Evolutionary conservation across 192 early-diverging fungal species (phyloP).

Genomic region (Geranomyces variabilis): DNA sequence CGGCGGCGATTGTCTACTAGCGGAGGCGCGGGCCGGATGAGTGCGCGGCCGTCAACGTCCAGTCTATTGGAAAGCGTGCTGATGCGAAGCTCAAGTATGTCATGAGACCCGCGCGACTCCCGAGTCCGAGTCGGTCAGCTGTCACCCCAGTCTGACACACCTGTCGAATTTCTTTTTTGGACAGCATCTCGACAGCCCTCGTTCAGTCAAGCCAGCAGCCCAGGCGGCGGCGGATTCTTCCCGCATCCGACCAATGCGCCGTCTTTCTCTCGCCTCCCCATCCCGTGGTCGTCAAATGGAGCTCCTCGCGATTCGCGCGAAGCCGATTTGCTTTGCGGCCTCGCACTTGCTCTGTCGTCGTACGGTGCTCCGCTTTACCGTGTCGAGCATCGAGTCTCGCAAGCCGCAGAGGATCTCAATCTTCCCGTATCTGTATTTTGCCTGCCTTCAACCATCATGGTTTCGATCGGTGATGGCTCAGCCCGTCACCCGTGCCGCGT

Average conservation of each 20-base stretch:
- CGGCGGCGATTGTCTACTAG: conserved; percentile 15
- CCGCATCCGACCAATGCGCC: conserved; percentile 20
- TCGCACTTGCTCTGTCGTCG: conserved; percentile 23
- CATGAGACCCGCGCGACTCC: not conserved
- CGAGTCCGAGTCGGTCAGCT: too few species aligned
- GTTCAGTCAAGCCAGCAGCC: not conserved
- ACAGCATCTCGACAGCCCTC: not conserved
- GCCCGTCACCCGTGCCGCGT: conserved; percentile 26
- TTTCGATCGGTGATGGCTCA: conserved; percentile 31
- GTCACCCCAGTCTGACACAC: too few species aligned
- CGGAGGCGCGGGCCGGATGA: conserved; percentile 1
- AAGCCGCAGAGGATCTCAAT: conserved; percentile 32
- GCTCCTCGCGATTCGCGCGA: conserved; percentile 27
- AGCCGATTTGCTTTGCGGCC: conserved; percentile 31
- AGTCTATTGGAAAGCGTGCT: conserved; percentile 21
- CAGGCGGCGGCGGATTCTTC: conserved; percentile 19
- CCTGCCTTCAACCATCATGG: conserved; percentile 30
- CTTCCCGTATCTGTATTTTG: conserved; percentile 32
- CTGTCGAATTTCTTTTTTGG: not conserved
- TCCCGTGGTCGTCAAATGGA: conserved; percentile 31
- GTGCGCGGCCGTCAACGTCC: conserved; percentile 10
- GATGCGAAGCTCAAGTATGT: conserved; percentile 22
- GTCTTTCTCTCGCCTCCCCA: conserved; percentile 25
- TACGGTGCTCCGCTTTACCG: conserved; percentile 37
- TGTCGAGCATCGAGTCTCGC: conserved; percentile 30